Evolutionary conservation across 116 monocot genomes (phyloP).

Genomic region (Posidonia oceanica): DNA sequence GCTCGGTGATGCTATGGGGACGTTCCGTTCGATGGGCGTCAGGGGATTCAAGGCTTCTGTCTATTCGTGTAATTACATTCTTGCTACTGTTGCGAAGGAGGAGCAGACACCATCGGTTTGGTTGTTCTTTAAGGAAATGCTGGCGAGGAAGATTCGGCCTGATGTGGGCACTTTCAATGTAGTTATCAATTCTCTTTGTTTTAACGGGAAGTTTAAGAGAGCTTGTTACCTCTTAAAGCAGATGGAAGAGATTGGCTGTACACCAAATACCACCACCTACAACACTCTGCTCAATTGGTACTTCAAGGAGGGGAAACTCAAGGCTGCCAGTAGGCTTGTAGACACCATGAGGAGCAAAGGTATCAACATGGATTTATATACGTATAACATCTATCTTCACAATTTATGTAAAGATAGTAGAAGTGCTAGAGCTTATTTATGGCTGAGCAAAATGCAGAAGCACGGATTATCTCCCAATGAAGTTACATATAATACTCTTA

Average conservation of each 20-base stretch:
- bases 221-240: conserved; percentile 39
- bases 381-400: conserved; percentile 41
- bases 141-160: conserved; percentile 23
- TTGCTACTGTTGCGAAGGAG: conserved; percentile 24
- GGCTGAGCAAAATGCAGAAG: conserved; percentile 49
- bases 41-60: conserved; percentile 35
- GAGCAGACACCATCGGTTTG: conserved; percentile 21
- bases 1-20: conserved; percentile 18
- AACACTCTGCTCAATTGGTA: conserved; percentile 56
- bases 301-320: conserved; percentile 42
- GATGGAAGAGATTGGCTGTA: conserved; percentile 34
- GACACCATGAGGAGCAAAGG: conserved; percentile 37
- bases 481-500: conserved; percentile 48
- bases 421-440: conserved; percentile 48
- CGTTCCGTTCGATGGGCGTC: conserved; percentile 28
- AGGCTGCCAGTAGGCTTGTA: conserved; percentile 25
- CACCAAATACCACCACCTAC: conserved; percentile 30
- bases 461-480: conserved; percentile 27
- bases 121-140: conserved; percentile 50
- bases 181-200: conserved; percentile 47
- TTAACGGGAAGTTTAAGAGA: conserved; percentile 30
- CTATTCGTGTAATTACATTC: conserved; percentile 44
- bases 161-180: conserved; percentile 42
- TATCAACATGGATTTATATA: conserved; percentile 41
- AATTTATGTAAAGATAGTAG: conserved; percentile 34